Evolutionary conservation across 805 yeast species (phyloP), one percentile per base, ranked within the genome.

Genomic region (Zygoascus bituminiphila): DNA sequence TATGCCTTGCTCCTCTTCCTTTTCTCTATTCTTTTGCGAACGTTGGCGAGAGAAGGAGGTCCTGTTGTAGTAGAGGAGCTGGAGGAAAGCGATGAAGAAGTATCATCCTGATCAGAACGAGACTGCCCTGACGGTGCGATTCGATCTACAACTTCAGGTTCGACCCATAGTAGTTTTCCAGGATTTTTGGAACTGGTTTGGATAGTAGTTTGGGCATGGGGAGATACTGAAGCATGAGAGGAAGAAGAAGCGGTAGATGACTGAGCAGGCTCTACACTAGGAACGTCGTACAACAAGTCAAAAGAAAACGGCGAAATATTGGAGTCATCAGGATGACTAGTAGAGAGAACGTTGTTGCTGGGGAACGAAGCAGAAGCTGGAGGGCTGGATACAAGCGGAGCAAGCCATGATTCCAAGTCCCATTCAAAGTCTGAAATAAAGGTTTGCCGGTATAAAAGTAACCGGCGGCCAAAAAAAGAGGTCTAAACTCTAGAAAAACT

Each of bases 1-100:
- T 24, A 26, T 8, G 42, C 26, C 35, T 10, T 41, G 17, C 36
- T 15, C 6, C 49, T 44, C 21, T 33, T 39, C 17, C 52, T 47
- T 36, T 49, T 49, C 17, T 45, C 49, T 20, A 49, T 45, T 21
- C 52, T 37, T 33, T 42, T 41, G 4, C 52, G 14, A 6, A 49
- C 52, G 12, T 26, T 37, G 17, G 40, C 22, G 15, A 42, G 33
- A 17, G 19, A 22, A 26, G 23, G 4, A 26, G 23, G 4, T 22
- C 23, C 44, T 41, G 44, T 20, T 7, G 19, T 14, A 14, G 23
- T 10, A 37, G 40, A 37, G 12, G 40, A 10, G 12, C 21, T 37
- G 7, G 40, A 37, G 15, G 40, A 37, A n/a, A n/a, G 35, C 5
- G 44, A 14, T 22, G 31, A 25, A 29, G 33, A 29, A 29, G 33